phyloP scores from a whole-genome alignment of 331 rosid species.

The Erythrophleum ivorense region DNA sequence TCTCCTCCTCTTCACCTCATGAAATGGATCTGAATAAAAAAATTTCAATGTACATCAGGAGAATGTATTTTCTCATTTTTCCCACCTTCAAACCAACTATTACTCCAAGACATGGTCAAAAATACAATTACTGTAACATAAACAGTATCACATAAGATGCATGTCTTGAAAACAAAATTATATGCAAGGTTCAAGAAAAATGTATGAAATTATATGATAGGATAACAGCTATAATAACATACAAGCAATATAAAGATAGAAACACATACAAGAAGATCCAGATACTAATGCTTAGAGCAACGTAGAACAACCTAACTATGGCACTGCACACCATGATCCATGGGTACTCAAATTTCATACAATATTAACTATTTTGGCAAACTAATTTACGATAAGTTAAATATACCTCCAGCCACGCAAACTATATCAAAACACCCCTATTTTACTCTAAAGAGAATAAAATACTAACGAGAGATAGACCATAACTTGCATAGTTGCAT shows the following conservation, averaged over 20 bases:
- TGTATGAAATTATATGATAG: background rate
- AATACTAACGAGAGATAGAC: background rate
- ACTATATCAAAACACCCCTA: background rate
- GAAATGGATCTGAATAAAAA: conserved; percentile 77
- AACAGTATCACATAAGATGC: conserved; percentile 4
- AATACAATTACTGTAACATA: conserved; percentile 1
- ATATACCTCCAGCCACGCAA: background rate
- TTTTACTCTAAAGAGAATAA: background rate
- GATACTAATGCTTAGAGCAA: background rate
- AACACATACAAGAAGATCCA: background rate
- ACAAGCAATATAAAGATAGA: background rate
- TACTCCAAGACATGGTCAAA: conserved; percentile 3
- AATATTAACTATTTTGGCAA: background rate
- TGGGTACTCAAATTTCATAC: background rate
- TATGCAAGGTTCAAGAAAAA: conserved; percentile 10
- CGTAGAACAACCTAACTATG: background rate
- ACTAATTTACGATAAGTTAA: background rate
- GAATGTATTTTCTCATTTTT: background rate
- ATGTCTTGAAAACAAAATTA: background rate
- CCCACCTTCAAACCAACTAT: conserved; percentile 21
- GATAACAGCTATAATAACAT: background rate
- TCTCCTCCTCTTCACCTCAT: conserved; percentile 91
- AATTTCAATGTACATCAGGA: conserved; percentile 36
- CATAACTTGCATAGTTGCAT: background rate
- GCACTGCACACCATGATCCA: conserved; percentile 20